Evolutionary conservation across 768 basidiomycete genomes (phyloP).

Genomic region (Pleurotus sapidus): DNA sequence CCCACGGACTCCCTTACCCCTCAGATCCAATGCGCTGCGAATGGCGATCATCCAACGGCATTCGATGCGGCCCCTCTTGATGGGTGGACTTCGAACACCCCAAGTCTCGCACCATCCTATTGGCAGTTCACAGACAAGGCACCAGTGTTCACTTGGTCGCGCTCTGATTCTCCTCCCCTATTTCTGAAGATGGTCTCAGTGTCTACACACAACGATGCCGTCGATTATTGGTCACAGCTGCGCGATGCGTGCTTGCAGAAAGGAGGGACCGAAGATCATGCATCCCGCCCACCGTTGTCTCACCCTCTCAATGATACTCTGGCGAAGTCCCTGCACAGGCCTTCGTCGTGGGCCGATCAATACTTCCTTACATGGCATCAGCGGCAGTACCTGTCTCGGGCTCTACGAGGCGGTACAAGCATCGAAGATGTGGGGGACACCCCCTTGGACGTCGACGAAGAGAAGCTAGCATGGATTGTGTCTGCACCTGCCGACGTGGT

Average conservation of each 20-base stretch:
- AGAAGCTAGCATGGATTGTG: constrained; percentile 48
- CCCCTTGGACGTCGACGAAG: constrained; percentile 40
- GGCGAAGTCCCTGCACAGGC: constrained; percentile 53
- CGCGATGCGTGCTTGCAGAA: constrained; percentile 36
- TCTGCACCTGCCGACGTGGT: constrained; percentile 55
- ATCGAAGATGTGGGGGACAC: constrained; percentile 20
- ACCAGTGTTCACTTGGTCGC: constrained; percentile 60
- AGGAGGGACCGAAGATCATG: not conserved
- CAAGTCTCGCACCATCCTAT: constrained; percentile 51
- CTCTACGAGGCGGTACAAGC: not conserved
- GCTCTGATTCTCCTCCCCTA: constrained; percentile 45
- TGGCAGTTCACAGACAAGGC: constrained; percentile 60
- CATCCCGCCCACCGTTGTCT: not conserved
- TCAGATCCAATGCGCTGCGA: constrained; percentile 41
- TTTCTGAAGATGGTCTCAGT: constrained; percentile 53
- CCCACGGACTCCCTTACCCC: constrained; percentile 38
- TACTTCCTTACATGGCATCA: constrained; percentile 72
- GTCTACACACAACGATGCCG: constrained; percentile 32
- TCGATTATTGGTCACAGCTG: constrained; percentile 58
- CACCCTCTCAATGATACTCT: constrained; percentile 26
- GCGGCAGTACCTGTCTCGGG: constrained; percentile 49
- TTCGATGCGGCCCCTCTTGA: constrained; percentile 44
- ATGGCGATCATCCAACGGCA: constrained; percentile 38
- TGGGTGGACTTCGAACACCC: constrained; percentile 41
- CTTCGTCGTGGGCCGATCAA: constrained; percentile 54